Base-by-base conservation (phyloP, 2,329 filamentous ascomycete genomes). In the Helicocarpus griseus region DNA sequence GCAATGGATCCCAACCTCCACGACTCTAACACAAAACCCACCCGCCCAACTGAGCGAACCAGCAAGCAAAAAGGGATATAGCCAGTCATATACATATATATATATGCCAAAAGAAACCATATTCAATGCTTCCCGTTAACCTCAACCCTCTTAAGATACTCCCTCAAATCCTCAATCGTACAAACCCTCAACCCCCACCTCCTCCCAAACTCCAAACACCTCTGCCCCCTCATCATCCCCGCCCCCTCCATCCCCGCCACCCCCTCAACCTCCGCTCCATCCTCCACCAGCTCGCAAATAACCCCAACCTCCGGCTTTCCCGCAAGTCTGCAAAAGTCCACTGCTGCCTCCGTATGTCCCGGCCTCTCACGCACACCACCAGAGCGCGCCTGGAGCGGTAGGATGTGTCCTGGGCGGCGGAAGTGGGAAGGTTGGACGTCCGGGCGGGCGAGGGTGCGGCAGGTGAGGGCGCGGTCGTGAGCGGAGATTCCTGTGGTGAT, bases 141-240 rank as follows among this genome's bases (percentile, higher is more conserved):
- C 44, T 49, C 41, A 35, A 56, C 53, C 44, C 82, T 83, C 69
- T 93, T 85, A 53, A 95, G 73, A 67, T 94, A 86, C 52, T 74
- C 76, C 26, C 91, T 85, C 71, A 98, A 70, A 70, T 91, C 89
- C 66, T 91, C 89, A 71, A 98, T 97, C 28, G 93, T 97, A 72
- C 90, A 95, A 53, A 95, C 89, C 75, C 86, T 93, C 60, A 98
- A 75, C 4, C 89, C 89, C 83, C 86, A 97, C 70, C 78, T 83
- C 69, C 82, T 82, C 26, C 89, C 93, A 77, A 98, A 98, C 48
- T 77, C 79, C 64, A 98, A 75, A 72, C 90, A 96, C 35, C 81
- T 87, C 73, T 95, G 89, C 57, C 89, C 82, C 59, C 89, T 75
- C 82, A 97, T 84, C 93, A 98, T 98, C 24, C 86, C 88, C n/a